A percentile compares a stretch with the other conserved stretches of the same genome.
phyloP scores from a whole-genome alignment of 371 early-diverging fungal genomes.

The Circinella minor region DNA sequence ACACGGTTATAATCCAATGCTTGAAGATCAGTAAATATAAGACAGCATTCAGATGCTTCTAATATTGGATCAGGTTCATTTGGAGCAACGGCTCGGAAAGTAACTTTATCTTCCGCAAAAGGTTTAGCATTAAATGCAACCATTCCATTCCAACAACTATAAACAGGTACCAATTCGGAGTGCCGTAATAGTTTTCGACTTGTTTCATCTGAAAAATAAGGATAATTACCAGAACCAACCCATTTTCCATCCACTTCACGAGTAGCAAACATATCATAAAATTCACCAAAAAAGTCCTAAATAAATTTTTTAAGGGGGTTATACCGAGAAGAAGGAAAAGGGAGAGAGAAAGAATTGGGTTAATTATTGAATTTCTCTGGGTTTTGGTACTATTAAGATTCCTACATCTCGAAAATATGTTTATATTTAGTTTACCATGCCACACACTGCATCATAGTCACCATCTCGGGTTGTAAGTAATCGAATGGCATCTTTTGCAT shows the following conservation, averaged over 20 bases:
- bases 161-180: slow-evolving; percentile 28
- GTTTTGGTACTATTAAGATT: no score
- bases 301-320: no score
- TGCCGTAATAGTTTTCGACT: slow-evolving; percentile 18
- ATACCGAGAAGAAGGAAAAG: no score
- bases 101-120: slow-evolving; percentile 8
- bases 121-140: slow-evolving; percentile 18
- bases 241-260: slow-evolving; percentile 28
- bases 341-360: no score
- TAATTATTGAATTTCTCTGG: no score
- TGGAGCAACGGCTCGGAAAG: slow-evolving; percentile 26
- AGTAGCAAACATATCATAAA: slow-evolving; percentile 36
- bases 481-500: slow-evolving; percentile 19
- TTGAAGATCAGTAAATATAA: slow-evolving; percentile 30
- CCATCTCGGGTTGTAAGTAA: slow-evolving; percentile 25
- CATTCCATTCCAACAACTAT: slow-evolving; percentile 43
- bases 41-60: slow-evolving; percentile 35
- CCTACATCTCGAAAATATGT: no score
- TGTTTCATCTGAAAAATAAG: slow-evolving; percentile 26
- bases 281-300: slow-evolving; percentile 30
- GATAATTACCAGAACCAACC: slow-evolving; percentile 31
- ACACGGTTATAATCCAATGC: slow-evolving; percentile 18
- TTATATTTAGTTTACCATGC: slow-evolving; percentile 12
- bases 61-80: slow-evolving; percentile 20
- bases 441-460: slow-evolving; percentile 34